Evolutionary conservation across 1,284 basidiomycete genomes (phyloP).

Genomic region (Coniophora puteana): DNA sequence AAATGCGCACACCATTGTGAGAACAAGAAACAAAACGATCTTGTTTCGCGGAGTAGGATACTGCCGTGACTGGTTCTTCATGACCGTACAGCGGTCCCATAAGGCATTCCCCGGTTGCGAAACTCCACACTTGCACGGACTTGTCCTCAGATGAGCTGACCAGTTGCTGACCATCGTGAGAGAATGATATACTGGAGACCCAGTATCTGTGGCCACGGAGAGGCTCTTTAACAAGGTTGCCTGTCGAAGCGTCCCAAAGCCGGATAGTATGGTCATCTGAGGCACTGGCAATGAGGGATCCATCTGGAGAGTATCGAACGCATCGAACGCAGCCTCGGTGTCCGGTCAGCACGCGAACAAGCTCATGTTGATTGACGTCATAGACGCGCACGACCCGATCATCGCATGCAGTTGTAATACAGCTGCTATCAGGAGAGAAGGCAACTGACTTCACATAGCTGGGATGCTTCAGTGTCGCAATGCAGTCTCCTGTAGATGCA

Average conservation of each 20-base stretch:
- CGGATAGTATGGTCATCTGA: slow-evolving; percentile 7
- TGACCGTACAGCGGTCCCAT: not conserved
- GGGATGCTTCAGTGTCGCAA: slow-evolving; percentile 1
- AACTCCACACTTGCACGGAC: not conserved
- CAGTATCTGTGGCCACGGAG: not conserved
- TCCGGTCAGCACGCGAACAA: too few relatives aligned
- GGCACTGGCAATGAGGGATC: slow-evolving; percentile 3
- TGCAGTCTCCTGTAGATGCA: not conserved
- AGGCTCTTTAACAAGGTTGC: not conserved
- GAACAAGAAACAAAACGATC: too few relatives aligned
- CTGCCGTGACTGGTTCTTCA: not conserved
- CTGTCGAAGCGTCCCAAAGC: slow-evolving; percentile 4
- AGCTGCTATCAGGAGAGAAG: slow-evolving; percentile 10
- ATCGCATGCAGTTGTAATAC: slow-evolving; percentile 1
- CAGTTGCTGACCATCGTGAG: not conserved
- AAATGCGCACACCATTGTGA: too few relatives aligned
- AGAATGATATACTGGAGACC: not conserved
- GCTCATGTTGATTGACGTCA: slow-evolving; percentile 3
- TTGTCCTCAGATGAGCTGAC: not conserved
- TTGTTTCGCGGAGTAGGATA: slow-evolving; percentile 4
- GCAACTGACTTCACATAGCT: slow-evolving; percentile 3
- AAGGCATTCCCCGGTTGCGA: not conserved
- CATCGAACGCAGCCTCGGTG: too few relatives aligned
- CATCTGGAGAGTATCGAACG: too few relatives aligned
- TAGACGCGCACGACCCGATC: slow-evolving; percentile 10